phyloP scores from a whole-genome alignment of 192 early-diverging fungal genomes.

The Podila horticola region DNA sequence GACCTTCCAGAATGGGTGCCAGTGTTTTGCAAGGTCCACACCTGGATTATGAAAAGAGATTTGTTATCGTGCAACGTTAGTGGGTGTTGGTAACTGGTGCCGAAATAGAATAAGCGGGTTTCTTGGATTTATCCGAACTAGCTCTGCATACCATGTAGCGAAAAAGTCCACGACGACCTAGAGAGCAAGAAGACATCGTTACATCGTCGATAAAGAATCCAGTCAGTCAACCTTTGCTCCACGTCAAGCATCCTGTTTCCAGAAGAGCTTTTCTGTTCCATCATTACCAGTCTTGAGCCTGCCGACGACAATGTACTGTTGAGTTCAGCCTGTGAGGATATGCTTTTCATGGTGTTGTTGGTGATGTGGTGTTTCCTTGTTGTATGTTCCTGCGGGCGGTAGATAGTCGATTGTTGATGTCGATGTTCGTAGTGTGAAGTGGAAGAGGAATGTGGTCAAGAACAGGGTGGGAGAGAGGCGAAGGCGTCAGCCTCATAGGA shows the following conservation, averaged over 20 bases:
- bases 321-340: constrained; percentile 33
- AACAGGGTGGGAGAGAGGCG: too few relatives aligned
- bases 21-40: constrained; percentile 49
- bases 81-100: too few relatives aligned
- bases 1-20: constrained; percentile 36
- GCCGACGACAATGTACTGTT: constrained; percentile 26
- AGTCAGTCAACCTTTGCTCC: too few relatives aligned
- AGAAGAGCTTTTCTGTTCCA: neutral
- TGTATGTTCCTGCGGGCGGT: neutral
- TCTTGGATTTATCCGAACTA: neutral
- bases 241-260: neutral
- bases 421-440: too few relatives aligned
- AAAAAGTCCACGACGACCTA: constrained; percentile 50
- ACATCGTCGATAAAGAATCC: too few relatives aligned
- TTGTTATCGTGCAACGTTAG: too few relatives aligned
- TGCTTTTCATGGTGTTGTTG: constrained; percentile 25
- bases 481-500: too few relatives aligned
- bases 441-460: too few relatives aligned
- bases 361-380: neutral
- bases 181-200: neutral
- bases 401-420: too few relatives aligned
- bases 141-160: constrained; percentile 41
- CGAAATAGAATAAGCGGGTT: too few relatives aligned
- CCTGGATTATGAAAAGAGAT: constrained; percentile 1
- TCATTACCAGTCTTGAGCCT: constrained; percentile 27